Evolutionary conservation across 768 basidiomycete species (phyloP).

Genomic region (Lactarius sp.): DNA sequence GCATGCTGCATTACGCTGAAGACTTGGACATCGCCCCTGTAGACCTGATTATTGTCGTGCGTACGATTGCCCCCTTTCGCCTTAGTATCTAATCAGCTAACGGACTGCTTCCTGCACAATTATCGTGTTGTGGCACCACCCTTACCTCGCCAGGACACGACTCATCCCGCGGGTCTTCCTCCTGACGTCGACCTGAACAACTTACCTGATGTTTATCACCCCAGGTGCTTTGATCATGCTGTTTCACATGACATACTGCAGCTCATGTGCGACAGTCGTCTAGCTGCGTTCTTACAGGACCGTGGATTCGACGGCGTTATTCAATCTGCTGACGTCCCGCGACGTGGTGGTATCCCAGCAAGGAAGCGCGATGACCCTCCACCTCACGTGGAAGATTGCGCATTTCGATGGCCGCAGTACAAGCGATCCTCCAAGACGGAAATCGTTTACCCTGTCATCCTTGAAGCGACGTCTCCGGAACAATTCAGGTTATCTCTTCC

Average conservation of each 20-base stretch:
- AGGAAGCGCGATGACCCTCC: conserved; percentile 11
- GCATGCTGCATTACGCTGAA: conserved; percentile 18
- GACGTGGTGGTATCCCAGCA: not conserved
- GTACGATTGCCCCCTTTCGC: not conserved
- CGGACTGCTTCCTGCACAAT: not conserved
- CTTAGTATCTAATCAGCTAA: not conserved
- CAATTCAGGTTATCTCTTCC: conserved; percentile 22
- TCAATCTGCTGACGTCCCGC: conserved; percentile 12
- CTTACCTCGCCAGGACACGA: conserved; percentile 6
- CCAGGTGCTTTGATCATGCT: conserved; percentile 9
- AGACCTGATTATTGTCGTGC: conserved; percentile 19
- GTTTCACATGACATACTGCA: not conserved
- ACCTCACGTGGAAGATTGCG: conserved; percentile 3
- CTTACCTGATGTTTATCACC: conserved; percentile 18
- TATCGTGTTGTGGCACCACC: not conserved
- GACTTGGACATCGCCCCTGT: conserved; percentile 22
- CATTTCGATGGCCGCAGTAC: conserved; percentile 21
- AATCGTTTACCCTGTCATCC: conserved; percentile 18
- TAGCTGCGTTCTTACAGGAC: conserved; percentile 16
- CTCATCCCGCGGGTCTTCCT: not conserved
- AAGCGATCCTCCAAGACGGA: conserved; percentile 8
- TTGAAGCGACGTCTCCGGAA: conserved; percentile 17
- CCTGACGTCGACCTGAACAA: conserved; percentile 2
- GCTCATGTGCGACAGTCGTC: conserved; percentile 12
- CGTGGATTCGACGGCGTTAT: conserved; percentile 22